Evolutionary conservation across 305 asterid genomes (phyloP), one percentile per base, ranked within the genome.

Genomic region (Fraxinus dipetala): DNA sequence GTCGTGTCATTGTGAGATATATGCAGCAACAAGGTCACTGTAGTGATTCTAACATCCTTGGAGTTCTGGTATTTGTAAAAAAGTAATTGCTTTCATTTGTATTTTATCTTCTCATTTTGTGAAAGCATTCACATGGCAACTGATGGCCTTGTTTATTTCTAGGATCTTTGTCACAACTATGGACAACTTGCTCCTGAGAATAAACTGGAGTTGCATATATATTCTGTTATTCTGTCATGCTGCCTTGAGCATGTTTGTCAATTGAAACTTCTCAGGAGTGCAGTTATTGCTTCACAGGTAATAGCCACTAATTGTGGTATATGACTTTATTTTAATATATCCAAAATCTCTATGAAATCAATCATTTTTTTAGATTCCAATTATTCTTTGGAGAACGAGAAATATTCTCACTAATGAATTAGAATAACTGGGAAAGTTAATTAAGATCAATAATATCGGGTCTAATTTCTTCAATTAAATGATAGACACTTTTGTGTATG

Each of bases 91-190:
- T 76, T 84, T 83, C 72, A 4, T 43, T 65, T 72, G 65, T 16
- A 45, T 56, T 26, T 85, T 80, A 43, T 32, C 76, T 85, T 77
- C 75, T 84, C 65, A 73, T 24, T 54, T 43, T 18, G 26, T 40
- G 31, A 79, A 81, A 34, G 77, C 61, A 73, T 70, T 78, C 65
- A 72, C 80, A 3, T 78, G 79, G 81, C 75, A 79, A 80, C 89
- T 88, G 84, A 82, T 81, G 74, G 54, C 82, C 43, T 84, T 83
- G 34, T 80, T 87, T 81, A 30, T 72, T 24, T 78, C 24, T 80
- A 94, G 99, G 94, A 92, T 90, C 98, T 94, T 84, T 92, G 93
- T 85, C 93, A 96, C 90, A 94, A 92, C 89, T 94, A 91, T 84
- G 87, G 78, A 76, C 85, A 85, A 75, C 94, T 94, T 83, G 70